Conservation (phyloP, 805 yeast genomes). For the Pichia exigua region DNA sequence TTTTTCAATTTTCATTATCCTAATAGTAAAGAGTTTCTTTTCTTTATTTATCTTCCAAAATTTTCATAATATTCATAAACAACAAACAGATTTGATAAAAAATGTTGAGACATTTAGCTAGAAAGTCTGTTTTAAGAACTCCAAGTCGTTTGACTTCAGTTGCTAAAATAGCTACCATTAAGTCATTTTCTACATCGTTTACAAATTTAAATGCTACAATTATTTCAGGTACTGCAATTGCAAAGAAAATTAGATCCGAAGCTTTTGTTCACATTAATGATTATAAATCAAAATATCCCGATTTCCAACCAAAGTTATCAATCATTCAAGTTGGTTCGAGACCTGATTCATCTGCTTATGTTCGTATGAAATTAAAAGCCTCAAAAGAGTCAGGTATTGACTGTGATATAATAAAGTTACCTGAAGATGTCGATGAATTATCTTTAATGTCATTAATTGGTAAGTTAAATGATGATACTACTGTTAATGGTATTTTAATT, state of each 20-base stretch:
- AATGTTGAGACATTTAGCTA: not conserved
- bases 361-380: constrained; percentile 72
- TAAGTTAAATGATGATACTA: constrained; percentile 47
- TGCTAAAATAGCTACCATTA: not conserved
- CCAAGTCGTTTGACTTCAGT: not conserved
- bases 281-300: constrained; percentile 38
- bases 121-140: not conserved
- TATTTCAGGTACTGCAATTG: constrained; percentile 41
- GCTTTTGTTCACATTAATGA: constrained; percentile 34
- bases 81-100: not conserved
- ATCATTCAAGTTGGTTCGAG: constrained; percentile 73
- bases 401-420: constrained; percentile 53
- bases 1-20: not conserved
- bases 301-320: constrained; percentile 56
- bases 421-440: constrained; percentile 47
- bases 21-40: not conserved
- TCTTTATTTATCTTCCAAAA: not conserved
- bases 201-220: constrained; percentile 21
- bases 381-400: constrained; percentile 61
- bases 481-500: constrained; percentile 65
- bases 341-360: constrained; percentile 77
- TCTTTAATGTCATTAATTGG: constrained; percentile 47
- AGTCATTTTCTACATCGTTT: constrained; percentile 12
- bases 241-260: constrained; percentile 37
- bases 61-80: not conserved